These are phyloP conservation scores for Amphibolis antarctica DNA, from an alignment of 106 monocot genomes.

Conservation along the genomic window DNA sequence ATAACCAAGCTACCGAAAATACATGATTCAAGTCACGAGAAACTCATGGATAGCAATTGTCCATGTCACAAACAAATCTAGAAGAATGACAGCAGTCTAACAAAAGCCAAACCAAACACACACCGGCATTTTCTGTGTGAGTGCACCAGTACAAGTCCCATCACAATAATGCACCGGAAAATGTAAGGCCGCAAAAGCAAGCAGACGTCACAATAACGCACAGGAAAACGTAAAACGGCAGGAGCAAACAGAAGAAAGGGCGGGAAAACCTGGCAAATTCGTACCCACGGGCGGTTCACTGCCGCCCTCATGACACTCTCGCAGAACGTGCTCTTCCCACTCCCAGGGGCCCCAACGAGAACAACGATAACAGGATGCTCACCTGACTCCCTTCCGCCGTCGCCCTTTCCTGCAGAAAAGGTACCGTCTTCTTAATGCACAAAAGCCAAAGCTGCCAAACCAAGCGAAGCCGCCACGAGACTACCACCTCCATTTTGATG, in stretches of 20 bases:
- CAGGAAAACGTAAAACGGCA: background rate
- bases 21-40: no score
- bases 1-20: no score
- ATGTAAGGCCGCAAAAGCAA: no score
- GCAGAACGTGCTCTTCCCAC: conserved; percentile 33
- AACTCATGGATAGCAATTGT: no score
- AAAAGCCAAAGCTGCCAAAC: background rate
- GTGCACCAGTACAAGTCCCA: no score
- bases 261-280: conserved; percentile 21
- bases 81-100: no score
- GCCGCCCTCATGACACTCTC: conserved; percentile 13
- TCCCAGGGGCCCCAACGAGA: conserved; percentile 24
- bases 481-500: background rate
- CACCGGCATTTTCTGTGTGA: no score
- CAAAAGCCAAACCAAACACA: no score
- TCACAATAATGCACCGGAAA: no score
- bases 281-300: conserved; percentile 12
- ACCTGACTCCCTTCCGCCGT: background rate
- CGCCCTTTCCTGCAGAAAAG: background rate
- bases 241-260: background rate
- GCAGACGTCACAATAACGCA: no score
- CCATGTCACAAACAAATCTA: no score
- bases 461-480: background rate
- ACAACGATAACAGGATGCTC: conserved; percentile 9
- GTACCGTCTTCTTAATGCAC: background rate